These are phyloP conservation scores for Centrapalus pauciflorus DNA, from an alignment of 129 eudicot species.

Conservation along the genomic window DNA sequence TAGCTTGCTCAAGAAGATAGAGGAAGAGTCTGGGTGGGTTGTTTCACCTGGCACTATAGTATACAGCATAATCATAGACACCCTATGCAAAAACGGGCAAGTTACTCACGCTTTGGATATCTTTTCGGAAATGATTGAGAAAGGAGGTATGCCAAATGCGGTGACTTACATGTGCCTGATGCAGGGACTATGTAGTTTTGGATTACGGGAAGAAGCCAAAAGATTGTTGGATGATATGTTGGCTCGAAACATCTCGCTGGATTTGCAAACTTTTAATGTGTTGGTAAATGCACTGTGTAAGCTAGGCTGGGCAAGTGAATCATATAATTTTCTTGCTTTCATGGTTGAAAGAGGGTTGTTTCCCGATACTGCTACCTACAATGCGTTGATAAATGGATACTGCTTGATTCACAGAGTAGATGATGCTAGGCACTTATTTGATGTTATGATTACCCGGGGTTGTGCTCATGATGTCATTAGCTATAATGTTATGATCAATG, in stretches of 20 bases:
- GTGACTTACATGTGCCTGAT: constrained; percentile 27
- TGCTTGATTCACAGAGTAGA: constrained; percentile 17
- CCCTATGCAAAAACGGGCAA: constrained; percentile 14
- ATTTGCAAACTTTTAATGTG: constrained; percentile 14
- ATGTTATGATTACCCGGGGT: neutral
- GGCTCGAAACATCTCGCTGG: neutral
- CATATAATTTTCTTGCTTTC: constrained; percentile 13
- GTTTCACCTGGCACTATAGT: neutral
- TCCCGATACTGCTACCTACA: constrained; percentile 20
- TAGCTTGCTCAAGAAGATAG: neutral
- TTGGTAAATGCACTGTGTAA: constrained; percentile 14
- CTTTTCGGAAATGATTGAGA: constrained; percentile 17
- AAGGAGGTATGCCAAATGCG: constrained; percentile 22
- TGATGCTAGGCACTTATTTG: constrained; percentile 10
- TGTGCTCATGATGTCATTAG: constrained; percentile 11
- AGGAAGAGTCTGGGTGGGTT: neutral
- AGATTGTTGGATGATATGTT: constrained; percentile 22
- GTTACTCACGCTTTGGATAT: constrained; percentile 7
- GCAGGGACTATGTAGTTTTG: constrained; percentile 24
- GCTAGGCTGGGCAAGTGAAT: constrained; percentile 11
- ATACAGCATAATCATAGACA: constrained; percentile 15
- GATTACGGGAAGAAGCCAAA: constrained; percentile 15
- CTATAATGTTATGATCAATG: constrained; percentile 25
- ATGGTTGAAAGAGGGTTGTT: constrained; percentile 20
- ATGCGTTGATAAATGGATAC: constrained; percentile 25